These are phyloP conservation scores for Syncephalis fuscata DNA, from an alignment of 371 early-diverging fungal species.

Conservation along the genomic window DNA sequence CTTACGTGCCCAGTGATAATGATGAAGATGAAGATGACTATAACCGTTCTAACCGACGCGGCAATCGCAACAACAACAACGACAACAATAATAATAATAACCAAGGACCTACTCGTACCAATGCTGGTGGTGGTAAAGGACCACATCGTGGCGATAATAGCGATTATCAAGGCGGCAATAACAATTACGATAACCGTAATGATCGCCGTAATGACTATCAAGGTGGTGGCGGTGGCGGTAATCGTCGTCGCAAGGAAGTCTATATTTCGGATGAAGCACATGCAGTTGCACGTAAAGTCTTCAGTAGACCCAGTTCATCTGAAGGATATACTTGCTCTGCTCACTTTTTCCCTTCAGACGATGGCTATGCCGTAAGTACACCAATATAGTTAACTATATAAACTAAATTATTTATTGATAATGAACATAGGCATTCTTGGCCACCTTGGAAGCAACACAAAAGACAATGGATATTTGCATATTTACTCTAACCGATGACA, in stretches of 20 bases:
- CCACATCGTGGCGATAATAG: too few species aligned
- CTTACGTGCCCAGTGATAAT: too few species aligned
- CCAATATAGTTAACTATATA: background rate
- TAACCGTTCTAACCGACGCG: too few species aligned
- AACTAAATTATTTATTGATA: background rate
- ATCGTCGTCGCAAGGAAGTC: background rate
- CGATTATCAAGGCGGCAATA: too few species aligned
- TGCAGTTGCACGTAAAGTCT: background rate
- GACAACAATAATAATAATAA: too few species aligned
- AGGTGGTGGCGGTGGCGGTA: background rate
- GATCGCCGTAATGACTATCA: background rate
- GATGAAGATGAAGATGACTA: too few species aligned
- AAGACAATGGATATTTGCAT: background rate
- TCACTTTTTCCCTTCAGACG: background rate
- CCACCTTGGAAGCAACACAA: background rate
- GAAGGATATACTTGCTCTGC: background rate
- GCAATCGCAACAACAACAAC: too few species aligned
- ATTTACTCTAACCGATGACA: background rate
- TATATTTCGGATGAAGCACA: background rate
- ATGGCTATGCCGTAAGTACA: background rate
- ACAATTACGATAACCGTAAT: background rate
- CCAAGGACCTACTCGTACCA: too few species aligned
- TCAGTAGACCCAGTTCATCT: background rate
- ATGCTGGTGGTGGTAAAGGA: too few species aligned
- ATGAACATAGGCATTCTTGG: background rate